These are phyloP conservation scores for Coemansia sp. DNA, from an alignment of 192 early-diverging fungal genomes.

Conservation along the genomic window DNA sequence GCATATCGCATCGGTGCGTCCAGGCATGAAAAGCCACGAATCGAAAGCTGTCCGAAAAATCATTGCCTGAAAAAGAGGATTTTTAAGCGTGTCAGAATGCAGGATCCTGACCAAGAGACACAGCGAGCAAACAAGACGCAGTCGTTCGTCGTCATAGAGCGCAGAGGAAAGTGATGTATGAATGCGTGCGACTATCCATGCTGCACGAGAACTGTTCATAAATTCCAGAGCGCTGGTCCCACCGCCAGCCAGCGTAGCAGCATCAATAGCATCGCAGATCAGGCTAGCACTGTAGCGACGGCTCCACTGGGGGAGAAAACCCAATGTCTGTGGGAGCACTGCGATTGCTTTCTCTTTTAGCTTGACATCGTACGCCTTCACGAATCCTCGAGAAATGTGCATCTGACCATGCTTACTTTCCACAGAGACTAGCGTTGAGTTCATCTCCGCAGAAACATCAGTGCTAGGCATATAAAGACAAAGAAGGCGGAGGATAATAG, in stretches of 20 bases:
- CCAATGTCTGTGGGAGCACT: too few relatives aligned
- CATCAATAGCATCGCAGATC: constrained; percentile 13
- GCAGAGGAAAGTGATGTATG: constrained; percentile 20
- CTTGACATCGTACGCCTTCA: neutral
- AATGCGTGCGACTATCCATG: constrained; percentile 36
- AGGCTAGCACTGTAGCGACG: constrained; percentile 20
- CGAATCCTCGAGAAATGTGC: constrained; percentile 10
- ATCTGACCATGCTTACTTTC: neutral
- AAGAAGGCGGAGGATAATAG: constrained; percentile 20
- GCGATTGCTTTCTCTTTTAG: neutral
- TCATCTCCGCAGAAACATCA: constrained; percentile 9
- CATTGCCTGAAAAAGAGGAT: constrained; percentile 28
- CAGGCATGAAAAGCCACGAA: constrained; percentile 22
- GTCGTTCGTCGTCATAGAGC: constrained; percentile 18
- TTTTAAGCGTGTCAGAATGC: constrained; percentile 16
- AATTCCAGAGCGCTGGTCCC: constrained; percentile 1
- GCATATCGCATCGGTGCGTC: constrained; percentile 13
- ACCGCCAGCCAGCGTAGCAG: constrained; percentile 4
- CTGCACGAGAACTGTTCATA: constrained; percentile 20
- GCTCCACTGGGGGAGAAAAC: constrained; percentile 33
- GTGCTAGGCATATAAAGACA: constrained; percentile 20
- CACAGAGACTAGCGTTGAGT: neutral
- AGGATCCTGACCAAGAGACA: constrained; percentile 17
- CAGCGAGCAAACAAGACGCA: constrained; percentile 26
- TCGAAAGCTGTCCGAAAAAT: constrained; percentile 19